Evolutionary conservation across 768 basidiomycete species (phyloP), one percentile per base, ranked within the genome.

Genomic region (Boletus tomentosulus): DNA sequence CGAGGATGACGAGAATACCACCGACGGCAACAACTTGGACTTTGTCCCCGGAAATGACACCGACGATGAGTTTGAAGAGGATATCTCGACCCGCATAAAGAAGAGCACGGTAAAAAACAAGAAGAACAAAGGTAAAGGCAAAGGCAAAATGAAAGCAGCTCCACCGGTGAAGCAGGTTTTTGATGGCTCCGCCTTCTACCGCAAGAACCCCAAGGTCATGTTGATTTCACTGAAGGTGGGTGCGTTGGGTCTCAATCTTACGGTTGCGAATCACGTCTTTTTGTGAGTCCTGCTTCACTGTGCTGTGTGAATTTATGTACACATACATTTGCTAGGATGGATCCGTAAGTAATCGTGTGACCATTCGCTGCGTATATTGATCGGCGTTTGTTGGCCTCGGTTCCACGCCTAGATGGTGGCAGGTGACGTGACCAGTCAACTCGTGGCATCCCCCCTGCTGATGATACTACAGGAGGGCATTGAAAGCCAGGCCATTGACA

Each of bases 181-280:
- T 46, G 55, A 66, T 41, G 49, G 55, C 4, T 63, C 61, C 50
- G 51, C 61, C 34, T 66, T 63, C 46, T 33, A 57, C 24, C 71
- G 69, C 11, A 68, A 64, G 28, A 89, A 85, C 63, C 89, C 92
- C 4, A 79, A 76, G 55, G 85, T 95, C 33, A 85, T 95, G 87
- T 74, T 95, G 49, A 86, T 95, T 51, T 93, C 92, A 6, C 74
- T 94, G 61, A 94, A 92, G 72, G 85, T 82, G 44, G 92, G 92
- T 19, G 91, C 92, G 5, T 76, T 95, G 31, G 92, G 92, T 8
- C 71, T 95, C 51, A 94, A 95, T 68, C 70, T 94, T 58, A 94
- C 92, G 24, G 91, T 87, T 19, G 92, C 92, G 2, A 92, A 92
- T 61, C 89, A 93, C 66, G 89, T 90, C 9, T 88, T 84, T 62